Percentiles rank a stretch among this genome's conserved stretches.
phyloP scores from a whole-genome alignment of 2,329 filamentous ascomycete genomes.

The Beauveria pseudobassiana region DNA sequence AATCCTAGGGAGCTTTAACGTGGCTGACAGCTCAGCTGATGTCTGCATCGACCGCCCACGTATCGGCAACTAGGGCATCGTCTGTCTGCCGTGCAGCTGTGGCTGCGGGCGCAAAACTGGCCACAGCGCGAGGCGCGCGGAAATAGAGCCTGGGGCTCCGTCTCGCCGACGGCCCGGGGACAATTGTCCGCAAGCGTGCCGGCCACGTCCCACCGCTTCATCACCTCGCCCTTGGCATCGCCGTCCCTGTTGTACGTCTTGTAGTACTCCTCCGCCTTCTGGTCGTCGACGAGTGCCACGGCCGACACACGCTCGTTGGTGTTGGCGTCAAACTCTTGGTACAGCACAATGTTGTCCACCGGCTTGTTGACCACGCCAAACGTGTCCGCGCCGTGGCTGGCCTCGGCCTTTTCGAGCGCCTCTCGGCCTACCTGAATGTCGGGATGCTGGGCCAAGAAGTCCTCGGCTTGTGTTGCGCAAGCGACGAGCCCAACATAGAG shows the following conservation, averaged over 20 bases:
- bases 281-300: not conserved
- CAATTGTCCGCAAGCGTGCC: not conserved
- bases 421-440: not conserved
- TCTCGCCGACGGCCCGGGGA: not conserved
- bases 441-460: not conserved
- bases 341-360: not conserved
- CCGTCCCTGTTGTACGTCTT: not conserved
- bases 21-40: slow-evolving; percentile 11
- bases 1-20: not conserved
- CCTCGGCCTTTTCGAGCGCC: not conserved
- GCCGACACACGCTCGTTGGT: not conserved
- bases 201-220: not conserved
- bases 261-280: not conserved
- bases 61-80: slow-evolving; percentile 10
- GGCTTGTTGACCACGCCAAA: slow-evolving; percentile 3
- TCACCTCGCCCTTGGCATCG: not conserved
- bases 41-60: slow-evolving; percentile 5
- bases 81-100: slow-evolving; percentile 5
- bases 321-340: not conserved
- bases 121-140: slow-evolving; percentile 11
- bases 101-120: slow-evolving; percentile 11
- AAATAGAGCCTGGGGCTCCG: not conserved
- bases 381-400: not conserved
- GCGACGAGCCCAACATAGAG: not conserved
- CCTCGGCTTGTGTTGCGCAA: not conserved